Conservation (phyloP, 805 yeast species). For the Starmerella riodocensis region DNA sequence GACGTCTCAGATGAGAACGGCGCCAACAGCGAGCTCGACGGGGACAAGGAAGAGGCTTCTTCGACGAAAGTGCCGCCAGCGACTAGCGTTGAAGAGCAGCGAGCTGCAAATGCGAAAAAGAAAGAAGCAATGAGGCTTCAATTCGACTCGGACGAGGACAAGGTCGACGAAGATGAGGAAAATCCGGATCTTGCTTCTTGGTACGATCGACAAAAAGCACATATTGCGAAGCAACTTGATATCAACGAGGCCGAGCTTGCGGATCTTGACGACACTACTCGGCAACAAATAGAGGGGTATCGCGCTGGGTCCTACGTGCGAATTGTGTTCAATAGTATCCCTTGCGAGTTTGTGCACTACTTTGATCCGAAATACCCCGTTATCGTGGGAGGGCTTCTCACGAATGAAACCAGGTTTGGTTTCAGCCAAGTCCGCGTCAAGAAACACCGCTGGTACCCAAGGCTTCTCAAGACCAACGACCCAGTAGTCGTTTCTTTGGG, state of each 20-base stretch:
- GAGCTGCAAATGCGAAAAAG: conserved; percentile 72
- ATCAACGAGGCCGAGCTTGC: conserved; percentile 64
- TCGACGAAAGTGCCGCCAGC: conserved; percentile 8
- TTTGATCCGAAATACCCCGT: conserved; percentile 78
- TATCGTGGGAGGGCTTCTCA: conserved; percentile 76
- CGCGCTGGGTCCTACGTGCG: conserved; percentile 91
- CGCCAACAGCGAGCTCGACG: conserved; percentile 27
- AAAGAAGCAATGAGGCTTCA: conserved; percentile 81
- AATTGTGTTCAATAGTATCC: conserved; percentile 64
- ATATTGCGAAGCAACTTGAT: conserved; percentile 89
- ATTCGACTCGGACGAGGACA: conserved; percentile 68
- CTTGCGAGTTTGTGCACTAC: conserved; percentile 80
- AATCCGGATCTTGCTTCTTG: conserved; percentile 79
- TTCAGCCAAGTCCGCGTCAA: conserved; percentile 84
- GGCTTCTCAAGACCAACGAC: conserved; percentile 86
- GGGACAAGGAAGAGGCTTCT: conserved; percentile 23
- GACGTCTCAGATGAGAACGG: conserved; percentile 22
- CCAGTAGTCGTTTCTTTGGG: conserved; percentile 89
- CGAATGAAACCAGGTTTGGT: conserved; percentile 88
- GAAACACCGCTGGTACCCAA: conserved; percentile 98
- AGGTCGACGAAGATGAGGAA: conserved; percentile 66
- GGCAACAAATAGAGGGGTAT: conserved; percentile 78
- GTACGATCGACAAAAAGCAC: conserved; percentile 95
- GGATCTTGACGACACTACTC: conserved; percentile 58
- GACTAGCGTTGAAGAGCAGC: conserved; percentile 52